Percentiles rank a stretch among this genome's conserved stretches.
Conservation (phyloP, 2,329 filamentous ascomycete genomes). For the Aspergillus tamarii region DNA sequence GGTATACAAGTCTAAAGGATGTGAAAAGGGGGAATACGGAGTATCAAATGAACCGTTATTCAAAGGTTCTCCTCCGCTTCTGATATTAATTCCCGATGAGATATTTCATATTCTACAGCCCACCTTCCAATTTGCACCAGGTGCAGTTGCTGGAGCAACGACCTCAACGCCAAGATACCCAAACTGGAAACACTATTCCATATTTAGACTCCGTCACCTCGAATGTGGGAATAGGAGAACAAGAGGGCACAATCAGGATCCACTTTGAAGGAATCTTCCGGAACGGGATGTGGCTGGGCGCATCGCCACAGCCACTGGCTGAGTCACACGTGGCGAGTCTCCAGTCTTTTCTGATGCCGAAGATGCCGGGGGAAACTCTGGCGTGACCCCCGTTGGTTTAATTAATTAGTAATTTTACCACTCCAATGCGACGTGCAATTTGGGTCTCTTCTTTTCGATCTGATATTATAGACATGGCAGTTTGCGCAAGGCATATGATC, state of each 20-base stretch:
- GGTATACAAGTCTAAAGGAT: too few species aligned
- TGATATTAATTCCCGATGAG: too few species aligned
- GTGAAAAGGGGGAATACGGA: too few species aligned
- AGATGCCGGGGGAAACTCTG: not conserved
- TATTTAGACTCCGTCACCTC: not conserved
- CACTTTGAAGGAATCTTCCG: slow-evolving; percentile 2
- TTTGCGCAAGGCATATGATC: not conserved
- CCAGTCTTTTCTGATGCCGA: not conserved
- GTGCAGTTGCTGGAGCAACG: not conserved
- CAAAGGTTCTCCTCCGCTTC: too few species aligned
- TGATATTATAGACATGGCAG: not conserved
- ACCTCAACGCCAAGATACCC: not conserved
- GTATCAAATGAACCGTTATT: too few species aligned
- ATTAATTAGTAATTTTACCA: not conserved
- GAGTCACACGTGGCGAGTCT: slow-evolving; percentile 18
- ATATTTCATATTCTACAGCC: not conserved
- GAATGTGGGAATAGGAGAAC: not conserved
- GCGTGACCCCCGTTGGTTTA: too few species aligned
- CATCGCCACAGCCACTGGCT: slow-evolving; percentile 16
- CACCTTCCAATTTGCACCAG: not conserved
- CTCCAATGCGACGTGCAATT: not conserved
- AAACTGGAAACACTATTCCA: not conserved
- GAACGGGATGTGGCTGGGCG: slow-evolving; percentile 11
- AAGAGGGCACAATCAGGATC: not conserved
- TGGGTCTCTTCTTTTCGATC: not conserved